phyloP scores from a whole-genome alignment of 176 grass and related monocot species.

The Cenchrus americanus region DNA sequence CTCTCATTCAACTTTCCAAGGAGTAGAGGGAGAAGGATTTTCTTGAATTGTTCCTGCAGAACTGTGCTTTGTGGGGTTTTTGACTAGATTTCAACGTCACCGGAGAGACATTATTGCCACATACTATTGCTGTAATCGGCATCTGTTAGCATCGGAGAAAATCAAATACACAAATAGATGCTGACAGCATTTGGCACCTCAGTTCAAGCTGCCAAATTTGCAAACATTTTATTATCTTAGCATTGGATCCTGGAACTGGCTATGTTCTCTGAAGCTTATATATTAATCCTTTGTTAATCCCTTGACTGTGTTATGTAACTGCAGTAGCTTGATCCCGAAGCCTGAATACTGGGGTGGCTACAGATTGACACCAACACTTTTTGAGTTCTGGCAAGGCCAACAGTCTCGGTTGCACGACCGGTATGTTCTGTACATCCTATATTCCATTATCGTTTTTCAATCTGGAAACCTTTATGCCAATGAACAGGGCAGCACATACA shows the following conservation, averaged over 20 bases:
- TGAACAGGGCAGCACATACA: neutral
- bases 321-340: slow-evolving; percentile 75
- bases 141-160: slow-evolving; percentile 5
- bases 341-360: slow-evolving; percentile 91
- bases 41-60: neutral
- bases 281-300: slow-evolving; percentile 2
- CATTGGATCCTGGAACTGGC: slow-evolving; percentile 1
- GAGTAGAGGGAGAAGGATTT: neutral
- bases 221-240: slow-evolving; percentile 8
- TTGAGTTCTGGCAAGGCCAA: slow-evolving; percentile 99
- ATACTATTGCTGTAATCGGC: no score
- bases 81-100: neutral
- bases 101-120: neutral
- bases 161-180: slow-evolving; percentile 11
- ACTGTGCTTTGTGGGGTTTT: neutral
- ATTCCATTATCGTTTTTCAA: neutral
- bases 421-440: slow-evolving; percentile 40
- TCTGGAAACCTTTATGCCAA: neutral
- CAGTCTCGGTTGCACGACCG: slow-evolving; percentile 89
- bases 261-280: neutral
- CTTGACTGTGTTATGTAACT: slow-evolving; percentile 24
- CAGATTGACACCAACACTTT: slow-evolving; percentile 73
- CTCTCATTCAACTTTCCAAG: neutral
- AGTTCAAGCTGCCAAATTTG: slow-evolving; percentile 15
- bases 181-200: neutral